Base-by-base conservation (phyloP, 2,329 filamentous ascomycete species). In the Nothophaeocryptopus gaeumannii region DNA sequence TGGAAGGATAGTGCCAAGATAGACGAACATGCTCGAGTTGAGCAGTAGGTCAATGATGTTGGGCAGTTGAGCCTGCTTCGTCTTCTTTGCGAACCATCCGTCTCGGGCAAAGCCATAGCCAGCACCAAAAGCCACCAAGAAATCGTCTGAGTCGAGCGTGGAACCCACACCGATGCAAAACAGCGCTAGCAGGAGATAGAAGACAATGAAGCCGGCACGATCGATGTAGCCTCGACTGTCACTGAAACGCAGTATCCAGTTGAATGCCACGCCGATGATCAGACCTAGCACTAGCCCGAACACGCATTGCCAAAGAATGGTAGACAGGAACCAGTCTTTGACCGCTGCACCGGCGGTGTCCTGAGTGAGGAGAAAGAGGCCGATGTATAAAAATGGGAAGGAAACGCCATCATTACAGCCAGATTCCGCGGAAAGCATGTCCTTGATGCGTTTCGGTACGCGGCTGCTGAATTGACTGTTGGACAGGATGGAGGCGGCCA, bases 351-450 rank as follows among this genome's bases (percentile, higher is more conserved):
- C 68, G 2, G 66, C 51, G 1, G 67, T 70, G 3, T 59, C 54
- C 30, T 72, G 63, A 7, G 71, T 72, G 5, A 79, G 59, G 14
- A 74, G 64, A 41, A 70, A 72, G 0, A 81, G 59, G 0, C 77
- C 78, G n/a, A 77, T 62, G 56, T 79, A 81, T 1, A 81, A 63
- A 58, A 81, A 81, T 0, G 78, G 78, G 51, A 81, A 81, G 0
- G 75, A 76, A 5, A 78, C 68, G 8, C 76, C 79, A 53, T 82
- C 78, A 50, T 81, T 81, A 58, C 76, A 79, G 1, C 77, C 79
- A 36, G 73, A 76, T 56, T 82, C 79, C 0, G 78, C 78, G 13
- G 72, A 72, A 8, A 81, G 67, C 40, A 81, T 63, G 58, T 80
- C 69, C 36, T 74, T 74, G 37, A 81, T 63, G 4, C 78, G 69